Conservation (phyloP, 1,284 basidiomycete species). For the Pseudozyma tsukubaensis region DNA sequence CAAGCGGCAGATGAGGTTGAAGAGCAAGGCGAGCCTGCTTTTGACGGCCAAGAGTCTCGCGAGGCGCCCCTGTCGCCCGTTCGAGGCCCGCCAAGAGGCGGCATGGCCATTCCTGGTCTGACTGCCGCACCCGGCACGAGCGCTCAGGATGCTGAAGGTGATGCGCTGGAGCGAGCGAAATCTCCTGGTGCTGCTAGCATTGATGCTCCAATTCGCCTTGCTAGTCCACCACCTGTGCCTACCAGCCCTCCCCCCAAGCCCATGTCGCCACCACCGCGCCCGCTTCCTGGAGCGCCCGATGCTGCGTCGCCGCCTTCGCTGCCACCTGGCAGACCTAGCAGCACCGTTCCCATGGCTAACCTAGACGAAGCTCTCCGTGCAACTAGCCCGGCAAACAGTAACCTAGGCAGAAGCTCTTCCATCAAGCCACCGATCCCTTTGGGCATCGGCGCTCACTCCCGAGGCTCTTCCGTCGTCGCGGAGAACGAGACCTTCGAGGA, state of each 20-base stretch:
- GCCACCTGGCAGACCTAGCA: constrained; percentile 38
- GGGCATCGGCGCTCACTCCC: constrained; percentile 34
- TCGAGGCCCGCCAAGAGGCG: constrained; percentile 54
- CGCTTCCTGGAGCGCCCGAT: constrained; percentile 8
- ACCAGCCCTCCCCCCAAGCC: constrained; percentile 38
- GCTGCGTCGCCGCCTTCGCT: constrained; percentile 25
- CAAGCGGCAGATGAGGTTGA: constrained; percentile 42
- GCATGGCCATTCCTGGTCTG: constrained; percentile 60
- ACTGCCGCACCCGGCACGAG: constrained; percentile 43
- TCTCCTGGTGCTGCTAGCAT: constrained; percentile 34
- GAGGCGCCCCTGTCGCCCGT: constrained; percentile 18
- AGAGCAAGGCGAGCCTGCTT: constrained; percentile 66
- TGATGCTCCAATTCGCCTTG: constrained; percentile 27
- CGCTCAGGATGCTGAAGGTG: constrained; percentile 32
- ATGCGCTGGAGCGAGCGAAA: constrained; percentile 33
- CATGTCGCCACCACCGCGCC: constrained; percentile 29
- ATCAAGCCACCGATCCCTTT: constrained; percentile 44
- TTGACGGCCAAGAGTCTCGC: constrained; percentile 58
- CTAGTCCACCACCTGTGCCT: constrained; percentile 29
- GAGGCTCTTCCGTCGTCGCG: constrained; percentile 20
- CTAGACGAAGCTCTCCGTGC: constrained; percentile 40
- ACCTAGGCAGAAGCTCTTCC: constrained; percentile 30
- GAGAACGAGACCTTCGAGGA: constrained; percentile 34
- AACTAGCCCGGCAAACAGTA: constrained; percentile 33
- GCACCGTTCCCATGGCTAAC: constrained; percentile 38